Evolutionary conservation across 306 rosid genomes (phyloP), one percentile per base, ranked within the genome.

Genomic region (Medicago truncatula): DNA sequence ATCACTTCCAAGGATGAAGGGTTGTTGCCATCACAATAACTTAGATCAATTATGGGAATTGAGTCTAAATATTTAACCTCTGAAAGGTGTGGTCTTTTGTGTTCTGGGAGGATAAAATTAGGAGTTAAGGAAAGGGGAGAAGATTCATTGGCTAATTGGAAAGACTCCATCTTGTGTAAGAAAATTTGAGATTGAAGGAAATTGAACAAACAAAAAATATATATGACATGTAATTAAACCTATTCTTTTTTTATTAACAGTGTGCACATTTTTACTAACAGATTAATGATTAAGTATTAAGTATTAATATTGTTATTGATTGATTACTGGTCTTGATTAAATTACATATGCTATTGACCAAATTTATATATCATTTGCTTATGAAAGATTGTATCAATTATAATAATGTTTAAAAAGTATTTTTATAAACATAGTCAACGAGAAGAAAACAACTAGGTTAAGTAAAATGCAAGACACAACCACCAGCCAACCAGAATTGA

Each of bases 21-120:
- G 14, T 13, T 43, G 28, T 9, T 65, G 12, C 14, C 60, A 43
- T 71, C 13, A 39, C 7, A 28, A 28, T 60, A 64, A 34, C 61
- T 69, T 39, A 87, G 46, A 76, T 87, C 92, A 43, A 89, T 80
- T 66, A 84, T 52, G 25, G 89, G 89, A 52, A 87, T 80, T 43
- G 88, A 84, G 34, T 61, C 49, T 25, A 61, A 5, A 61, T 73
- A 64, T 13, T 78, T 49, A 14, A 85, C 83, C 38, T 73, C 73
- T 25, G 86, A 59, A 69, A 87, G 86, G 38, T 76, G 62, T 67
- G 95, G 92, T 38, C 90, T 74, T 49, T 67, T 56, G 4, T 68
- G 49, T 18, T 87, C 59, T 7, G 88, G 89, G 39, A 86, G 83
- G 16, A 90, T 80, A 36, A 76, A 84, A 6, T 67, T 31, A 14